phyloP scores from a whole-genome alignment of 2,329 filamentous ascomycete species.

The Monosporascus sp. region DNA sequence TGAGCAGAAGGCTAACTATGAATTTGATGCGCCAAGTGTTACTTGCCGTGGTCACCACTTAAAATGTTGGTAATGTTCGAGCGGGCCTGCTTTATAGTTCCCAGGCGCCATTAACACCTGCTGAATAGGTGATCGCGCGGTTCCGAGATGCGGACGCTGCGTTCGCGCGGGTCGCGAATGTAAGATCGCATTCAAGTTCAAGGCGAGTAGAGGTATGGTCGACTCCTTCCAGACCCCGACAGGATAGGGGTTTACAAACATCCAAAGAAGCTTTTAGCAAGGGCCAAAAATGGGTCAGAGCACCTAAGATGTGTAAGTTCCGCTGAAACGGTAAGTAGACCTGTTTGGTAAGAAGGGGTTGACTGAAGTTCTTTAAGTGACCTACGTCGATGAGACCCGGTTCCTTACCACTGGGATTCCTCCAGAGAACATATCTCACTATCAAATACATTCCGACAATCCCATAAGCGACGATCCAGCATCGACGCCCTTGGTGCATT shows the following conservation, averaged over 20 bases:
- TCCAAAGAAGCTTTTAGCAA: constrained; percentile 19
- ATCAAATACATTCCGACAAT: constrained; percentile 15
- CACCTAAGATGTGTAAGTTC: constrained; percentile 21
- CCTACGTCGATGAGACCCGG: constrained; percentile 26
- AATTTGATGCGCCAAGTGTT: constrained; percentile 13
- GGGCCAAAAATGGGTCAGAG: constrained; percentile 25
- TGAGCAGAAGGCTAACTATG: neutral
- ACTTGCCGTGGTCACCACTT: constrained; percentile 43
- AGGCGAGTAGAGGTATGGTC: constrained; percentile 24
- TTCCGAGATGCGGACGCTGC: constrained; percentile 27
- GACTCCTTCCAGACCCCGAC: neutral
- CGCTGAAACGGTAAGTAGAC: neutral
- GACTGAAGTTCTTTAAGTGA: constrained; percentile 18
- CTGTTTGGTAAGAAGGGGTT: neutral
- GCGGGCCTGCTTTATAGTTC: neutral
- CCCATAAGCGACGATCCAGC: constrained; percentile 6
- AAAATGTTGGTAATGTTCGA: constrained; percentile 32
- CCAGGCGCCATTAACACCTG: constrained; percentile 2
- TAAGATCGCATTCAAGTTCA: constrained; percentile 29
- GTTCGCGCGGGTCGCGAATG: constrained; percentile 27
- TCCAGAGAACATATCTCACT: constrained; percentile 13
- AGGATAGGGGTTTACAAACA: neutral
- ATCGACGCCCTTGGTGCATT: constrained; percentile 7
- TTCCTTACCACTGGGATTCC: constrained; percentile 17
- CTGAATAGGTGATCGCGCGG: constrained; percentile 33